A percentile compares a stretch with the other conserved stretches of the same genome.
phyloP scores from a whole-genome alignment of 176 grass and related monocot species.

The Hyparrhenia diplandra region DNA sequence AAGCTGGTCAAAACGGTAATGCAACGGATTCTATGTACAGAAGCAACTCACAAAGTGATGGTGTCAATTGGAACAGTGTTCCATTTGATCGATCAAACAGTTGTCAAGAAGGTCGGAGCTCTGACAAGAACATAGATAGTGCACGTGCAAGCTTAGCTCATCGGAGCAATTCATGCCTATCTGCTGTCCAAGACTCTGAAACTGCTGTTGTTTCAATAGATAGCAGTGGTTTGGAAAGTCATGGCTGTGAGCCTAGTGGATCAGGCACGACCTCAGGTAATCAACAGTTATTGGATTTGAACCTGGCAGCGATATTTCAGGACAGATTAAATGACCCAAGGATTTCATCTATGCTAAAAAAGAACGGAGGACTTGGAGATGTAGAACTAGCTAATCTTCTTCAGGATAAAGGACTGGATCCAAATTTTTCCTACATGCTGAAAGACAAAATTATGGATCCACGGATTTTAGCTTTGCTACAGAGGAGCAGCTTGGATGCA shows the following conservation, averaged over 20 bases:
- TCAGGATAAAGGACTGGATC: constrained; percentile 94
- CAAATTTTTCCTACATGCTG: constrained; percentile 99
- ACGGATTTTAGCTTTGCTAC: constrained; percentile 81
- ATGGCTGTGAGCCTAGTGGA: constrained; percentile 68
- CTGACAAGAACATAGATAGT: constrained; percentile 78
- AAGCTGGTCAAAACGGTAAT: constrained; percentile 72
- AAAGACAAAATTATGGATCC: constrained; percentile 98
- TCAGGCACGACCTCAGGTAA: constrained; percentile 56
- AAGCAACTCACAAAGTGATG: constrained; percentile 67
- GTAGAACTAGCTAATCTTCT: constrained; percentile 90
- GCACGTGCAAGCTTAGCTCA: constrained; percentile 71
- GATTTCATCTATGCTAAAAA: constrained; percentile 97
- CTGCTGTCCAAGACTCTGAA: constrained; percentile 86
- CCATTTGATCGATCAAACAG: constrained; percentile 86
- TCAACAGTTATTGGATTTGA: constrained; percentile 77
- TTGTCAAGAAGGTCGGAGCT: constrained; percentile 86
- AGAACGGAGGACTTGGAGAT: constrained; percentile 77
- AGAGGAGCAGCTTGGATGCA: constrained; percentile 97
- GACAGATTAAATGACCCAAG: constrained; percentile 91
- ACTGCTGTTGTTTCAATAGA: constrained; percentile 38
- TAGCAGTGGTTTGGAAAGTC: constrained; percentile 70
- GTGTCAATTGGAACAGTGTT: constrained; percentile 57
- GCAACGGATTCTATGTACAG: constrained; percentile 61
- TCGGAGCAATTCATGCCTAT: constrained; percentile 88
- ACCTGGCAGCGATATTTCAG: constrained; percentile 81